Percentiles rank a stretch among this genome's conserved stretches.
phyloP scores from a whole-genome alignment of 2,329 filamentous ascomycete species.

The Kalaharituber pfeilii region DNA sequence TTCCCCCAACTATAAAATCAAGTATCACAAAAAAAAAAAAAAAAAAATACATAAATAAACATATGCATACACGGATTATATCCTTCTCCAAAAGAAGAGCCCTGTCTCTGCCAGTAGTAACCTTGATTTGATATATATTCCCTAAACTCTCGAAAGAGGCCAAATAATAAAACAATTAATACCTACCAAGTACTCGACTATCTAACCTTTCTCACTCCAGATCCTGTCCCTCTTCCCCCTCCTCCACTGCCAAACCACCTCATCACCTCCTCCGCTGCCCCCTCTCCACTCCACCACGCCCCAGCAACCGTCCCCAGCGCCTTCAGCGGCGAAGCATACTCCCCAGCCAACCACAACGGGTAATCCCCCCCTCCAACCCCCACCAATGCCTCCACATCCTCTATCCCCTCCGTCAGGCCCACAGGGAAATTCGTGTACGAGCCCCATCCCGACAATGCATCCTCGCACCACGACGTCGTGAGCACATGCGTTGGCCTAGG shows the following conservation, averaged over 20 bases:
- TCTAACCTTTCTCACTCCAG: no score
- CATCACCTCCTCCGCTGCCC: slow-evolving; percentile 48
- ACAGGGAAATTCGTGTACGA: slow-evolving; percentile 75
- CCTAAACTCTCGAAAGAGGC: no score
- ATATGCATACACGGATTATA: no score
- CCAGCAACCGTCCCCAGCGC: slow-evolving; percentile 77
- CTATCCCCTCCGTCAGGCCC: slow-evolving; percentile 51
- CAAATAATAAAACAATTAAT: no score
- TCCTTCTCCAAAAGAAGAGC: no score
- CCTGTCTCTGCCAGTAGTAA: no score
- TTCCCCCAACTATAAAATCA: no score
- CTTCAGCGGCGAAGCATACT: slow-evolving; percentile 81
- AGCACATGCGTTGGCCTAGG: slow-evolving; percentile 48
- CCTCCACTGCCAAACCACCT: slow-evolving; percentile 36
- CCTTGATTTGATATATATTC: no score
- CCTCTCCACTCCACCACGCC: slow-evolving; percentile 81
- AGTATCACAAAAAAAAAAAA: no score
- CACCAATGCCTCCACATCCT: slow-evolving; percentile 49
- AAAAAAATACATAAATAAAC: no score
- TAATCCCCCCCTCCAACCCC: slow-evolving; percentile 45
- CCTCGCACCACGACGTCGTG: slow-evolving; percentile 60
- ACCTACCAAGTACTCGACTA: no score
- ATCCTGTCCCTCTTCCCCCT: no score
- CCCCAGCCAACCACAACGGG: slow-evolving; percentile 63
- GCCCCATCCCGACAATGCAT: slow-evolving; percentile 63